A percentile compares a stretch with the other conserved stretches of the same genome.
These are phyloP conservation scores for Tieghemostelium lacteum DNA, from an alignment of 78 protist species.

Conservation along the genomic window DNA sequence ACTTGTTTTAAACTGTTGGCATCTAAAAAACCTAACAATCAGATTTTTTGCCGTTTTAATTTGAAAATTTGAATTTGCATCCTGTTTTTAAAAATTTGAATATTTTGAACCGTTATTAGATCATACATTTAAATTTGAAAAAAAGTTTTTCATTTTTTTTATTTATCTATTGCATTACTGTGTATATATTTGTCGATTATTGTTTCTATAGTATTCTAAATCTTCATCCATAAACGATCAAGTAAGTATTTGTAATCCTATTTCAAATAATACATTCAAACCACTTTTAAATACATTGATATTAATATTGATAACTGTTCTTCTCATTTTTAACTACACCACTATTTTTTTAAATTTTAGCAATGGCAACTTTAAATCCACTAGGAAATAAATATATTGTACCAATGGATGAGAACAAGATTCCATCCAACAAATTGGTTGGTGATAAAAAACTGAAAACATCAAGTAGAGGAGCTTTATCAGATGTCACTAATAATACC, in stretches of 20 bases:
- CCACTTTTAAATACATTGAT: neutral
- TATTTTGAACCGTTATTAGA: neutral
- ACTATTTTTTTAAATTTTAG: slow-evolving; percentile 8
- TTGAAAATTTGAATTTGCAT: neutral
- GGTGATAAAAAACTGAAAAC: neutral
- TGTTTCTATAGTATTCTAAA: neutral
- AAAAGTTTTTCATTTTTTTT: neutral
- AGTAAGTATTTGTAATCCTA: neutral
- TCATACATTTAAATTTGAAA: neutral
- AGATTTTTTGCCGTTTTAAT: too few species aligned
- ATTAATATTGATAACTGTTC: neutral
- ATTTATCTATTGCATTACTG: neutral
- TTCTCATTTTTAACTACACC: neutral
- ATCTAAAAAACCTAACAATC: neutral
- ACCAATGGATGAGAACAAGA: slow-evolving; percentile 49
- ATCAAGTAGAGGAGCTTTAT: slow-evolving; percentile 52
- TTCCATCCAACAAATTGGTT: slow-evolving; percentile 22
- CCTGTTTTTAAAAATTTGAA: too few species aligned
- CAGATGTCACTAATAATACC: slow-evolving; percentile 68
- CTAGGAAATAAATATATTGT: neutral
- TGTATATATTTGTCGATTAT: neutral
- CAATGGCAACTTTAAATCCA: slow-evolving; percentile 36
- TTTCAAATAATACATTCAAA: neutral
- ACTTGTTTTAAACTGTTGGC: neutral
- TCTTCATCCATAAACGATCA: neutral